A percentile compares a stretch with the other conserved stretches of the same genome.
Conservation (phyloP, 2,329 filamentous ascomycete species). For the Bertia moriformis region DNA sequence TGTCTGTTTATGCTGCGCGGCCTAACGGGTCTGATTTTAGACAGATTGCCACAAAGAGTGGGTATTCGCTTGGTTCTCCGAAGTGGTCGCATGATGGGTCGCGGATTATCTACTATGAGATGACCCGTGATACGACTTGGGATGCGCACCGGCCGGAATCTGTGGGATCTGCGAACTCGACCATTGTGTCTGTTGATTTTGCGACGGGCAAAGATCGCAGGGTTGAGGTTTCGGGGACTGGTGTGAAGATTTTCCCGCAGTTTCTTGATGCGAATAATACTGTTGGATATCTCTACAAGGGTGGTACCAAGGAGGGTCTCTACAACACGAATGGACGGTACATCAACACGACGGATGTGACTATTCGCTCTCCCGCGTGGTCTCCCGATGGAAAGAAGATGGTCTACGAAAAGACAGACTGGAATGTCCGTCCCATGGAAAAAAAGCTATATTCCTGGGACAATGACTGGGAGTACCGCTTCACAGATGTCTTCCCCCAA, state of each 20-base stretch:
- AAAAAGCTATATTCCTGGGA: conserved; percentile 22
- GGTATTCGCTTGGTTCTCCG: conserved; percentile 20
- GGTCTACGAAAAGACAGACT: conserved; percentile 11
- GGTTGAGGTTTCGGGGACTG: conserved; percentile 11
- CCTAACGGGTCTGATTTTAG: conserved; percentile 20
- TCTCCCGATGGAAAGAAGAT: conserved; percentile 15
- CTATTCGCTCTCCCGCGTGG: conserved; percentile 9
- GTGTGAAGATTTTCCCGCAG: conserved; percentile 13
- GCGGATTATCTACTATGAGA: conserved; percentile 21
- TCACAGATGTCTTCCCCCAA: conserved; percentile 25
- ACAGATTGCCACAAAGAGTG: conserved; percentile 14
- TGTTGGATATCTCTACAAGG: conserved; percentile 13
- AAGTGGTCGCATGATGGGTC: conserved; percentile 19
- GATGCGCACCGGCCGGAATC: conserved; percentile 15
- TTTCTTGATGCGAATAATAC: conserved; percentile 6
- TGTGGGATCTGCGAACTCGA: conserved; percentile 10
- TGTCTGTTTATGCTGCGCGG: conserved; percentile 22
- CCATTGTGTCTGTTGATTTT: conserved; percentile 20
- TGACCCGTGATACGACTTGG: conserved; percentile 20
- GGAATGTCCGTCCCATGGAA: conserved; percentile 15
- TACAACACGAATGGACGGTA: conserved; percentile 9
- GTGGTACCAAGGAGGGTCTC: conserved; percentile 11
- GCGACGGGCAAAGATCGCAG: conserved; percentile 17
- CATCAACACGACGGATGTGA: conserved; percentile 3
- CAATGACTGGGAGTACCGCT: conserved; percentile 22